Evolutionary conservation across 1,284 basidiomycete genomes (phyloP).

Genomic region (Tilletia setariae): DNA sequence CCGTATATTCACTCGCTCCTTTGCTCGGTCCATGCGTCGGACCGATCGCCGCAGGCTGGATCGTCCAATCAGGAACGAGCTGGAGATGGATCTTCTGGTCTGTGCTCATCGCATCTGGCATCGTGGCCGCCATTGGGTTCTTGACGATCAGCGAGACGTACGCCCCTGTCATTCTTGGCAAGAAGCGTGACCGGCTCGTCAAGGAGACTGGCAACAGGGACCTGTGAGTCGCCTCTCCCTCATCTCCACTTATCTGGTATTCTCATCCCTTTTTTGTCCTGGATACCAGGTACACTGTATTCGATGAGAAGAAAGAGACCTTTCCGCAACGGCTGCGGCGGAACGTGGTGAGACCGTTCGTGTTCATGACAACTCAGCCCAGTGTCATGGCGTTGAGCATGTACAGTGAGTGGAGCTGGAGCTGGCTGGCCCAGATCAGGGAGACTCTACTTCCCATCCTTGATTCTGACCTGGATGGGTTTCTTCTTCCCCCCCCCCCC

Average conservation of each 20-base stretch:
- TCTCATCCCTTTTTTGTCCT: no score
- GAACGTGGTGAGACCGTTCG: constrained; percentile 59
- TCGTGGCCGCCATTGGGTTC: constrained; percentile 35
- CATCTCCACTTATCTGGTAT: no score
- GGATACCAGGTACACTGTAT: constrained; percentile 28
- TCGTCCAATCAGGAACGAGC: constrained; percentile 62
- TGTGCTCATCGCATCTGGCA: constrained; percentile 7
- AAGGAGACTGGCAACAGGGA: constrained; percentile 54
- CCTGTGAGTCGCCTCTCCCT: constrained; percentile 15
- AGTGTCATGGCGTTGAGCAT: constrained; percentile 59
- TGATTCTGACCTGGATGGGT: no score
- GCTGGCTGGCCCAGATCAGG: neutral
- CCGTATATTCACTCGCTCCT: constrained; percentile 62
- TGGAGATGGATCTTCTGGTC: constrained; percentile 58
- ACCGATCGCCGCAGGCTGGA: constrained; percentile 59
- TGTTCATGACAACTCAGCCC: constrained; percentile 58
- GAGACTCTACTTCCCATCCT: no score
- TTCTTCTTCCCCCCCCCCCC: no score
- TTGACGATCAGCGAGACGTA: constrained; percentile 52
- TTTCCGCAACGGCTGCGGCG: constrained; percentile 50
- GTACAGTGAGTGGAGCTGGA: constrained; percentile 56
- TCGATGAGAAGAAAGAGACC: constrained; percentile 33
- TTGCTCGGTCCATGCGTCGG: constrained; percentile 38
- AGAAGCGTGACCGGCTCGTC: constrained; percentile 56
- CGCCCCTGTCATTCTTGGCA: constrained; percentile 46